Conservation (phyloP, 192 early-diverging fungal genomes). For the Chytriomyces confervae region DNA sequence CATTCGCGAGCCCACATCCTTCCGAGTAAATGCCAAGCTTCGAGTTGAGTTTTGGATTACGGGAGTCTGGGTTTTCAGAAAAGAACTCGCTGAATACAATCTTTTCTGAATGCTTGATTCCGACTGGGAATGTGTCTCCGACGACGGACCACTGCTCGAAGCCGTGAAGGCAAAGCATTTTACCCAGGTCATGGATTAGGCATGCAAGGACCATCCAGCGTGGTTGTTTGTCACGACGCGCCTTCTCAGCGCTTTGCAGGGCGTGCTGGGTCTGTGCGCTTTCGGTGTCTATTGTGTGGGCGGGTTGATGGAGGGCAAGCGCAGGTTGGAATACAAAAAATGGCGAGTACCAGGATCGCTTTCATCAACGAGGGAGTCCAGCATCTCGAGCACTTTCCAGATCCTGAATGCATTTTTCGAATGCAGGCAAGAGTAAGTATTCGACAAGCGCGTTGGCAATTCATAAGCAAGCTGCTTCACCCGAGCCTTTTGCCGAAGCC, state of each 20-base stretch:
- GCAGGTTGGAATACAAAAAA: too few relatives aligned
- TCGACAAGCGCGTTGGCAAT: too few relatives aligned
- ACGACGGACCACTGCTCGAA: conserved; percentile 61
- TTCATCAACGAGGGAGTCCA: conserved; percentile 54
- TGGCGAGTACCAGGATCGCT: conserved; percentile 48
- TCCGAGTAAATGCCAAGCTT: conserved; percentile 54
- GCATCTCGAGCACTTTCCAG: conserved; percentile 54
- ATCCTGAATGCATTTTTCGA: conserved; percentile 13
- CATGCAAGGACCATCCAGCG: conserved; percentile 55
- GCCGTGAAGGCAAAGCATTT: conserved; percentile 50
- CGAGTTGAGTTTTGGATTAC: conserved; percentile 37
- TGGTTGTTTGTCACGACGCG: conserved; percentile 51
- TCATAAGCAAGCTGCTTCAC: too few relatives aligned
- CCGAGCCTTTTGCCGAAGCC: too few relatives aligned
- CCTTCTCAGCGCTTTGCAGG: conserved; percentile 58
- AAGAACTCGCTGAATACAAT: conserved; percentile 54
- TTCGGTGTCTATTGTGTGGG: conserved; percentile 39
- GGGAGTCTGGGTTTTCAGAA: conserved; percentile 47
- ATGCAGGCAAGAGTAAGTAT: too few relatives aligned
- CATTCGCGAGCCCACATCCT: conserved; percentile 53
- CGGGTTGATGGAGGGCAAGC: too few relatives aligned
- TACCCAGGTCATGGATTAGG: conserved; percentile 62
- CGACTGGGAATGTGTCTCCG: conserved; percentile 63
- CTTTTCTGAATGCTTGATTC: conserved; percentile 47
- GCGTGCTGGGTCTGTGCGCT: conserved; percentile 57